A percentile compares a stretch with the other conserved stretches of the same genome.
Evolutionary conservation across 768 basidiomycete species (phyloP).

Genomic region (Calocybe indica): DNA sequence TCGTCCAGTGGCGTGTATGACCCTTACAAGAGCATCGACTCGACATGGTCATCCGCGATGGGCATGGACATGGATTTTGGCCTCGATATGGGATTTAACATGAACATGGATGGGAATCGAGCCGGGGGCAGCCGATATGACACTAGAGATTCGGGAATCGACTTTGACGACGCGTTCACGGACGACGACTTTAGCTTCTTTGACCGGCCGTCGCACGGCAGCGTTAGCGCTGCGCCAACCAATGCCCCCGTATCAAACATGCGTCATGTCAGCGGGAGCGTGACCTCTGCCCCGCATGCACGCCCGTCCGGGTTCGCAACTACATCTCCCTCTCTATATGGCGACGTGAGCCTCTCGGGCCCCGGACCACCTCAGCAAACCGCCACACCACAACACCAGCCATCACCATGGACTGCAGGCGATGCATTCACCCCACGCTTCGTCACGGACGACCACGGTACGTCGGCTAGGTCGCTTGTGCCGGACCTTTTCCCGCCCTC

Average conservation of each 20-base stretch:
- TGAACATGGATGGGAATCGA: conserved; percentile 19
- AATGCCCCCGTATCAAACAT: too few relatives aligned
- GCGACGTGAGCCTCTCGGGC: not conserved
- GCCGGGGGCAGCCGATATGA: conserved; percentile 1
- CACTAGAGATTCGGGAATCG: conserved; percentile 20
- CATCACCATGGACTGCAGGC: too few relatives aligned
- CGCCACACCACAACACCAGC: conserved; percentile 5
- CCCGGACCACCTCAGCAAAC: conserved; percentile 9
- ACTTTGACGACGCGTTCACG: conserved; percentile 63
- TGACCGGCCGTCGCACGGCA: conserved; percentile 39
- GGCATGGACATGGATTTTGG: conserved; percentile 44
- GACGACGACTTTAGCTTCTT: conserved; percentile 91
- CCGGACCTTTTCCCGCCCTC: conserved; percentile 46
- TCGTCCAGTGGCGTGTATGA: not conserved
- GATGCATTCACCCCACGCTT: too few relatives aligned
- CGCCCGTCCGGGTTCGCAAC: conserved; percentile 20
- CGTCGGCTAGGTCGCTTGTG: not conserved
- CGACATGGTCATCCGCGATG: conserved; percentile 32
- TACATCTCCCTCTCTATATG: not conserved
- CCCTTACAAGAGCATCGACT: conserved; percentile 1
- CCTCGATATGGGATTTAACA: conserved; percentile 27
- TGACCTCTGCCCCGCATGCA: conserved; percentile 10
- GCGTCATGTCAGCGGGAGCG: too few relatives aligned
- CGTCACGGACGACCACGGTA: too few relatives aligned
- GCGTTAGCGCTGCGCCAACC: too few relatives aligned